Conservation (phyloP, 768 basidiomycete genomes). For the Macrocybe gigantea region DNA sequence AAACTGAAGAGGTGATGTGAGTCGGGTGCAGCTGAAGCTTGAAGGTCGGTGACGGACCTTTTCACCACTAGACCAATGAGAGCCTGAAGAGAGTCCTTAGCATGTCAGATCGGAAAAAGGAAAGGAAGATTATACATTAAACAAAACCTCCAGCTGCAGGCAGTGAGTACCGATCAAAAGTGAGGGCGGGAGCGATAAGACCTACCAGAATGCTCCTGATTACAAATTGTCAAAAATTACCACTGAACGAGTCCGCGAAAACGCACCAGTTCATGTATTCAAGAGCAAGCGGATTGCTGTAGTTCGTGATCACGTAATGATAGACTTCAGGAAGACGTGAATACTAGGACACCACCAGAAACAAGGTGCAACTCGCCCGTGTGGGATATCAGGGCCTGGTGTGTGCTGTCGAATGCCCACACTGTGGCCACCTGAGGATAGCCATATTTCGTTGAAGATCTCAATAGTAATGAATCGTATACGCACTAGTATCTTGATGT, state of each 20-base stretch:
- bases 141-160: slow-evolving; percentile 47
- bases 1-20: slow-evolving; percentile 22
- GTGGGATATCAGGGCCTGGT: slow-evolving; percentile 52
- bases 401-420: slow-evolving; percentile 44
- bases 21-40: neutral
- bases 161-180: neutral
- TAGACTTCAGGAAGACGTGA: slow-evolving; percentile 32
- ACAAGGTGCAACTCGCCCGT: slow-evolving; percentile 26
- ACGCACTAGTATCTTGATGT: slow-evolving; percentile 44
- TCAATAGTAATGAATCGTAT: neutral
- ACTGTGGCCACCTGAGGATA: slow-evolving; percentile 36
- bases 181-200: neutral
- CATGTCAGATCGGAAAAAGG: neutral
- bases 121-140: slow-evolving; percentile 32
- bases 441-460: neutral
- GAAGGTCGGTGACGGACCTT: slow-evolving; percentile 24
- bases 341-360: neutral
- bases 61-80: slow-evolving; percentile 53
- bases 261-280: slow-evolving; percentile 42
- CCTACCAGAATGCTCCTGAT: slow-evolving; percentile 47
- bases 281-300: slow-evolving; percentile 34
- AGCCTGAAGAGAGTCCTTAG: slow-evolving; percentile 20
- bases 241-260: neutral
- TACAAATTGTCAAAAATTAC: neutral
- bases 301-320: slow-evolving; percentile 47